Conservation (phyloP, 192 early-diverging fungal species). For the Mortierella claussenii region DNA sequence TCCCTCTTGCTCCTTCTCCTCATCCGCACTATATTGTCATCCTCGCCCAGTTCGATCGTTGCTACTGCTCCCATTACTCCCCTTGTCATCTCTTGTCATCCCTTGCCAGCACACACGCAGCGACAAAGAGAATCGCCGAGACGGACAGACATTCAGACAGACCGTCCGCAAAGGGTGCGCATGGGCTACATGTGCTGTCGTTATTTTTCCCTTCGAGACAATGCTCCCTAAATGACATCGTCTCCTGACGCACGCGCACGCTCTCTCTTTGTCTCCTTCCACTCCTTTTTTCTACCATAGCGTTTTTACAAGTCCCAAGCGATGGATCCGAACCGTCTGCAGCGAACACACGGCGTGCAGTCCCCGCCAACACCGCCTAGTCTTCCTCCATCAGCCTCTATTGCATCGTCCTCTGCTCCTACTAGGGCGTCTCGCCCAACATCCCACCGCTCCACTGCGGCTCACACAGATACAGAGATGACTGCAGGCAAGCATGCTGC, state of each 20-base stretch:
- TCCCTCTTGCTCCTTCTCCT: no score
- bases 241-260: background rate
- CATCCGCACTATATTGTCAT: no score
- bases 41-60: no score
- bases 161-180: no score
- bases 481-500: background rate
- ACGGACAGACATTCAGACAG: no score
- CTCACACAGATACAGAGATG: slow-evolving; percentile 19
- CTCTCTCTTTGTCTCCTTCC: background rate
- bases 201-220: no score
- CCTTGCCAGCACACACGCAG: no score
- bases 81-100: no score
- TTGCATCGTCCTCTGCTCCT: slow-evolving; percentile 7
- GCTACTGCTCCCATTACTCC: no score
- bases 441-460: slow-evolving; percentile 8
- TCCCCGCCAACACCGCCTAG: slow-evolving; percentile 39
- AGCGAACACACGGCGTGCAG: slow-evolving; percentile 25
- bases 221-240: no score
- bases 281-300: background rate
- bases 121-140: no score
- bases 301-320: background rate
- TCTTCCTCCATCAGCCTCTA: slow-evolving; percentile 23
- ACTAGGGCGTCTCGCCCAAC: slow-evolving; percentile 10
- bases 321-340: slow-evolving; percentile 30
- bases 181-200: no score